Conservation (phyloP, 2,329 filamentous ascomycete genomes). For the Penicillium rolfsii region DNA sequence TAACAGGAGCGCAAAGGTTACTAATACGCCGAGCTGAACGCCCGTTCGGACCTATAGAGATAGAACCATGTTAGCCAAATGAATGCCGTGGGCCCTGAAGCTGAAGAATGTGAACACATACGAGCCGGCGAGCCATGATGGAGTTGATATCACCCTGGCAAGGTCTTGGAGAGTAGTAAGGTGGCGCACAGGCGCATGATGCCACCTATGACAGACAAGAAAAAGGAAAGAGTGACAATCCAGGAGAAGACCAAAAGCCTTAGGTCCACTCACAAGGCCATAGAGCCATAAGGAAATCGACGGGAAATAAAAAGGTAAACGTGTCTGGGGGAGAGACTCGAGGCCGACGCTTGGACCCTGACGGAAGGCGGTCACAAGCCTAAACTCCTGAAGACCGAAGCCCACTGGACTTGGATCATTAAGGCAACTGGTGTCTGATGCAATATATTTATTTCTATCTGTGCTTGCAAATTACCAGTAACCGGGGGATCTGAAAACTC, state of each 20-base stretch:
- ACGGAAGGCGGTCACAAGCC: slow-evolving; percentile 37
- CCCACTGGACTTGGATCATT: slow-evolving; percentile 8
- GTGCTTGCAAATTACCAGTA: slow-evolving; percentile 11
- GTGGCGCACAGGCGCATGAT: slow-evolving; percentile 39
- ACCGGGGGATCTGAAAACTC: background rate
- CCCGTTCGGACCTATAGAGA: slow-evolving; percentile 62
- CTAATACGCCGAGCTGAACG: slow-evolving; percentile 71
- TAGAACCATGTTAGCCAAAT: slow-evolving; percentile 5
- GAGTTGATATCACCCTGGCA: slow-evolving; percentile 35
- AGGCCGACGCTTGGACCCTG: slow-evolving; percentile 22
- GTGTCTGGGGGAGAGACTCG: slow-evolving; percentile 20
- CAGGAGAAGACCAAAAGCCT: slow-evolving; percentile 32
- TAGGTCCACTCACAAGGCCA: slow-evolving; percentile 39
- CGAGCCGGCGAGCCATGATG: slow-evolving; percentile 50
- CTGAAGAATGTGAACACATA: slow-evolving; percentile 32
- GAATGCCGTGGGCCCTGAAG: background rate
- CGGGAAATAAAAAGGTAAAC: slow-evolving; percentile 15
- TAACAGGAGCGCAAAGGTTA: slow-evolving; percentile 68
- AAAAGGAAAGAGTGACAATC: slow-evolving; percentile 12
- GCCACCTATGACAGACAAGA: slow-evolving; percentile 23
- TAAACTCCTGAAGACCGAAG: slow-evolving; percentile 24
- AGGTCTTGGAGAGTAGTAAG: slow-evolving; percentile 32
- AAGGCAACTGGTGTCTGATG: background rate
- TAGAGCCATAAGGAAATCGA: slow-evolving; percentile 17
- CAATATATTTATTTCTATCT: slow-evolving; percentile 9